phyloP scores from a whole-genome alignment of 1,139 yeast genomes.

The Ashbya aceris region DNA sequence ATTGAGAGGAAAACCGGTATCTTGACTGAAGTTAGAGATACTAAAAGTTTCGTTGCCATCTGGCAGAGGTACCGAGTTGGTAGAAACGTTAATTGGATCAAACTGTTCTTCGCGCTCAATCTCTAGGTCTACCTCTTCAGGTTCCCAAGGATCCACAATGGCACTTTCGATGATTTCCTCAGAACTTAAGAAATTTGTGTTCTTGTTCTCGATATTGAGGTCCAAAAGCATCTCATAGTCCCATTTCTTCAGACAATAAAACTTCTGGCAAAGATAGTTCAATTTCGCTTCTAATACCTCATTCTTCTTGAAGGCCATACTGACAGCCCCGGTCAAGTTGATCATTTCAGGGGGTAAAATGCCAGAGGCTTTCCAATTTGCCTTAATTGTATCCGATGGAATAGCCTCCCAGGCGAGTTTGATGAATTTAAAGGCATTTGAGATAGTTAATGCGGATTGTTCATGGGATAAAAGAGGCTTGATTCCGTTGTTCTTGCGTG shows the following conservation, averaged over 20 bases:
- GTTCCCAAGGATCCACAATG: constrained; percentile 39
- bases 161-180: constrained; percentile 59
- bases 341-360: constrained; percentile 30
- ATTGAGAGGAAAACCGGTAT: neutral
- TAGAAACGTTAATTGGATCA: neutral
- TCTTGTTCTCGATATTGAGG: constrained; percentile 48
- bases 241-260: constrained; percentile 50
- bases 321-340: constrained; percentile 22
- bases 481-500: constrained; percentile 16
- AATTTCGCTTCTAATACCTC: constrained; percentile 34
- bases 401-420: constrained; percentile 48
- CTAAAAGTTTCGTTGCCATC: neutral
- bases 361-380: constrained; percentile 45
- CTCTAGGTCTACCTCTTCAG: constrained; percentile 9
- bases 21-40: neutral
- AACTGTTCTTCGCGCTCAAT: neutral
- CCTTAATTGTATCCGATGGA: constrained; percentile 37
- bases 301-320: constrained; percentile 30
- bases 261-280: constrained; percentile 35
- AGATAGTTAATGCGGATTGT: constrained; percentile 40
- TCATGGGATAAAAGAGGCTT: constrained; percentile 22
- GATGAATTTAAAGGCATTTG: constrained; percentile 50
- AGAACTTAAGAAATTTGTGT: constrained; percentile 49
- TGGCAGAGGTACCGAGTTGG: neutral
- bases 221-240: constrained; percentile 47